These are phyloP conservation scores for Monosporozyma siamensis DNA, from an alignment of 805 yeast genomes.

Conservation along the genomic window DNA sequence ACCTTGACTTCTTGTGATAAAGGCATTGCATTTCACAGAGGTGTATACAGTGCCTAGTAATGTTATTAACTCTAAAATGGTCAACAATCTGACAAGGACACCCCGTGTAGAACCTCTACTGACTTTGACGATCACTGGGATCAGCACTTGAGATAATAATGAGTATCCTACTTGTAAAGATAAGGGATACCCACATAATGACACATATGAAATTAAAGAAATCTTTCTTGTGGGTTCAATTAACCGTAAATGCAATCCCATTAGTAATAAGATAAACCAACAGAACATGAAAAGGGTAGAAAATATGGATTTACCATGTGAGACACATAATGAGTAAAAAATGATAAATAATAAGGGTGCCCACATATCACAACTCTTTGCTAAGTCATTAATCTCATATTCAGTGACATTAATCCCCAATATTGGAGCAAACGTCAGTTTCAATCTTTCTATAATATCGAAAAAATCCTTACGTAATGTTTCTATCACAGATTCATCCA, in stretches of 20 bases:
- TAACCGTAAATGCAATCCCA: conserved; percentile 26
- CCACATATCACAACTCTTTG: conserved; percentile 28
- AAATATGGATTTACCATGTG: conserved; percentile 25
- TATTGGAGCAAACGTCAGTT: conserved; percentile 2
- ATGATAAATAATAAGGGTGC: conserved; percentile 29
- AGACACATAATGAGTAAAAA: conserved; percentile 24
- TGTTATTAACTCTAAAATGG: conserved; percentile 13
- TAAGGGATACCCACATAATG: conserved; percentile 28
- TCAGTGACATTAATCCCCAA: neutral
- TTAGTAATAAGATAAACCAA: conserved; percentile 22
- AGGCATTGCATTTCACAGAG: conserved; percentile 4
- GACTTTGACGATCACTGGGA: conserved; percentile 21
- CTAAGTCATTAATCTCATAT: neutral
- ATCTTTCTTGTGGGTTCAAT: conserved; percentile 18
- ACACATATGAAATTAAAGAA: conserved; percentile 26
- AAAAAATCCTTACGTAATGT: conserved; percentile 26
- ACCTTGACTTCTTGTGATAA: conserved; percentile 19
- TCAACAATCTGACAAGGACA: conserved; percentile 3
- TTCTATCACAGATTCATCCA: conserved; percentile 24
- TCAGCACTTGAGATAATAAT: conserved; percentile 16
- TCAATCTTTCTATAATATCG: conserved; percentile 26
- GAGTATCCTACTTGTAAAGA: conserved; percentile 28
- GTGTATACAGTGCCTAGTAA: conserved; percentile 4
- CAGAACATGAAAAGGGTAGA: conserved; percentile 26
- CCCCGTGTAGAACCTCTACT: neutral